Conservation (phyloP, 169 alveolate genomes). For the Cryptosporidium tyzzeri region DNA sequence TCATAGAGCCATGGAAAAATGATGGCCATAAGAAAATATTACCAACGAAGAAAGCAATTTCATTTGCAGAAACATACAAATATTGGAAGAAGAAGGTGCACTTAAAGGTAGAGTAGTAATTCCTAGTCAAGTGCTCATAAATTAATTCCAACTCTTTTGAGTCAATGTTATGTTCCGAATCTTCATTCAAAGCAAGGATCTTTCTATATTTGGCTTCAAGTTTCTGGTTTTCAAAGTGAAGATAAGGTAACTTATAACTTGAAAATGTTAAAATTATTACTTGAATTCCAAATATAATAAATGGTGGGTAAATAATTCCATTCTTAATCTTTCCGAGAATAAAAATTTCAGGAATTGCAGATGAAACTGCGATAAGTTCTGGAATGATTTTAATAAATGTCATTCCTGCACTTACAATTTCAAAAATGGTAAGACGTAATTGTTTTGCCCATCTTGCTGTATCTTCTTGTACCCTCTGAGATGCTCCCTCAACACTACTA, state of each 20-base stretch:
- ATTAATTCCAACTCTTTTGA: slow-evolving; percentile 1
- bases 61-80: slow-evolving; percentile 31
- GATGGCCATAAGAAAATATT: slow-evolving; percentile 70
- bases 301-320: slow-evolving; percentile 44
- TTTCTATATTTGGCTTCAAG: slow-evolving; percentile 58
- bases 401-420: slow-evolving; percentile 25
- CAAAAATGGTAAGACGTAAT: slow-evolving; percentile 28
- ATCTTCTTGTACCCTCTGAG: slow-evolving; percentile 70
- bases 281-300: slow-evolving; percentile 34
- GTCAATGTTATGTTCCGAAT: slow-evolving; percentile 11
- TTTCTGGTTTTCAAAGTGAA: slow-evolving; percentile 68
- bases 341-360: slow-evolving; percentile 44
- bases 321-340: slow-evolving; percentile 44
- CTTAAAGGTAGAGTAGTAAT: slow-evolving; percentile 47
- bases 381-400: slow-evolving; percentile 48
- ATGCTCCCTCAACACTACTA: slow-evolving; percentile 57
- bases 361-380: slow-evolving; percentile 16
- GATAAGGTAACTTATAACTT: slow-evolving; percentile 55
- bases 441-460: slow-evolving; percentile 64
- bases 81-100: slow-evolving; percentile 39
- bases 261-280: slow-evolving; percentile 24
- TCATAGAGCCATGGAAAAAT: slow-evolving; percentile 63
- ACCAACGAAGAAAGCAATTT: slow-evolving; percentile 27
- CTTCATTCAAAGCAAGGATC: slow-evolving; percentile 48
- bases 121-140: slow-evolving; percentile 21